A percentile compares a stretch with the other conserved stretches of the same genome.
Conservation (phyloP, 331 rosid species). For the Quercus lobata region DNA sequence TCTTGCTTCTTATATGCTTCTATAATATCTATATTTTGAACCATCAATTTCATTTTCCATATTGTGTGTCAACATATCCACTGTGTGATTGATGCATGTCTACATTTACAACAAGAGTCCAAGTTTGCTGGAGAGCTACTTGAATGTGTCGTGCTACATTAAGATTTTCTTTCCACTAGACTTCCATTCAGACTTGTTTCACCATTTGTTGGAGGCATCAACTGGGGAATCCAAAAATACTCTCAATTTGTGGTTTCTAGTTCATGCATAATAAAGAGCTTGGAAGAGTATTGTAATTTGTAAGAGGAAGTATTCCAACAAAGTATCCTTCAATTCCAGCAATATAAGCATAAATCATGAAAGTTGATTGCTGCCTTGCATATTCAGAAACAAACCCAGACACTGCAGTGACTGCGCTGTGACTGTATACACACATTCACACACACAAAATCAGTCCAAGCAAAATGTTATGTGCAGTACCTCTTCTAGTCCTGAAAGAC, state of each 20-base stretch:
- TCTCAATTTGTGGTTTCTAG: neutral
- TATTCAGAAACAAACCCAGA: slow-evolving; percentile 7
- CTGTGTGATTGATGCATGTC: neutral
- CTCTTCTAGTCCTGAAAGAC: slow-evolving; percentile 87
- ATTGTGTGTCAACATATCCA: neutral
- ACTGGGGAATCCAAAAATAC: neutral
- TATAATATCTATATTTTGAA: neutral
- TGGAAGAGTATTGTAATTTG: neutral
- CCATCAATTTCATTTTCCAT: neutral
- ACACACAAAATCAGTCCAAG: slow-evolving; percentile 15
- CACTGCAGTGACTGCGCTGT: slow-evolving; percentile 2
- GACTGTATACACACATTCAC: neutral
- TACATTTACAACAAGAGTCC: neutral
- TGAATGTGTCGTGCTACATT: neutral
- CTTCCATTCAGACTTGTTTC: neutral
- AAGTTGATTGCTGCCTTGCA: neutral
- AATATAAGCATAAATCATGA: neutral
- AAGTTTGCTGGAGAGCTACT: neutral
- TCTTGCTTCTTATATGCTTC: neutral
- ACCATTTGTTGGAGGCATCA: neutral
- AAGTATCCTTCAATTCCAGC: neutral
- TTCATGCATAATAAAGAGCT: neutral
- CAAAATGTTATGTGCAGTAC: slow-evolving; percentile 36
- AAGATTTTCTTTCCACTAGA: slow-evolving; percentile 12
- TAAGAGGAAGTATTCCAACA: neutral